Evolutionary conservation across 2,329 filamentous ascomycete species (phyloP).

Genomic region (Paracorniculantispora psalliotae): DNA sequence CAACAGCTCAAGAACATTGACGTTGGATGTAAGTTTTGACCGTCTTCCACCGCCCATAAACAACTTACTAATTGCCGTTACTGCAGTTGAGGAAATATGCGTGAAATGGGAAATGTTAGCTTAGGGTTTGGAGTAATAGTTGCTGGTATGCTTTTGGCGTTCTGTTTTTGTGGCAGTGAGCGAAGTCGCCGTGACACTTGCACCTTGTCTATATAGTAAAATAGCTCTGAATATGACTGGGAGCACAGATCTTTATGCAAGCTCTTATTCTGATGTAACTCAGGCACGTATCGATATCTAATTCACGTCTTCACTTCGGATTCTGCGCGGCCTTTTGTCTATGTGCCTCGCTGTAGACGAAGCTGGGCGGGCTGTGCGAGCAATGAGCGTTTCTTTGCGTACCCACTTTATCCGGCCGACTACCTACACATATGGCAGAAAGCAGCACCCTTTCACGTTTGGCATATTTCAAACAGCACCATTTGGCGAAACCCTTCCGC

Average conservation of each 20-base stretch:
- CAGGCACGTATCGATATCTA: no score
- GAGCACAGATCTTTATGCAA: not conserved
- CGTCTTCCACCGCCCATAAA: not conserved
- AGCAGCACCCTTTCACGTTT: not conserved
- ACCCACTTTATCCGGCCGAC: not conserved
- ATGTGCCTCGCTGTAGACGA: no score
- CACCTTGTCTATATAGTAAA: not conserved
- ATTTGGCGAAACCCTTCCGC: not conserved
- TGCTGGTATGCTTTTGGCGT: not conserved
- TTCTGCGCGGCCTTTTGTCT: no score
- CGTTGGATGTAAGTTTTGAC: constrained; percentile 75
- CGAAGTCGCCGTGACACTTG: not conserved
- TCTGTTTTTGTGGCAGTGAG: not conserved
- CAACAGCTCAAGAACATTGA: constrained; percentile 87
- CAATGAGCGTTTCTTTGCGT: no score
- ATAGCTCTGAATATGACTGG: not conserved
- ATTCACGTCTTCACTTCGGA: no score
- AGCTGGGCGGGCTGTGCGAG: no score
- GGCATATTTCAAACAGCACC: not conserved
- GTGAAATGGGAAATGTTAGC: constrained; percentile 12
- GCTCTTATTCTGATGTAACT: no score
- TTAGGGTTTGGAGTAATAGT: not conserved
- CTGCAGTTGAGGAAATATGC: constrained; percentile 31
- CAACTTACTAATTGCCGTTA: constrained; percentile 17
- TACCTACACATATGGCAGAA: no score